These are phyloP conservation scores for Recurvomyces mirabilis DNA, from an alignment of 495 filamentous ascomycete species.

Conservation along the genomic window DNA sequence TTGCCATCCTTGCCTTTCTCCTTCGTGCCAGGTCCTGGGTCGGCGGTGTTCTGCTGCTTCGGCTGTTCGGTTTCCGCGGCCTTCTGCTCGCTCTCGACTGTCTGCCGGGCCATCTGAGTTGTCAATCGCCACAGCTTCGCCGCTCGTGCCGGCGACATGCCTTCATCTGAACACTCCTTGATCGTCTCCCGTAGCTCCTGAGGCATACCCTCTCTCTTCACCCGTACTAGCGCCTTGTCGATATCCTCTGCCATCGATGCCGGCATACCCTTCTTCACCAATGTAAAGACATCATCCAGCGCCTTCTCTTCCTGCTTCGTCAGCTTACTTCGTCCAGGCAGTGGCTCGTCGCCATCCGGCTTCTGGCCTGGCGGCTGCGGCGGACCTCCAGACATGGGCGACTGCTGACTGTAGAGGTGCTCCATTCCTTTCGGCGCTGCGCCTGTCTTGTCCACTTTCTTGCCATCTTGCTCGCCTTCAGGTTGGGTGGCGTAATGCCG, in stretches of 20 bases:
- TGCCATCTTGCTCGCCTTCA: constrained; percentile 29
- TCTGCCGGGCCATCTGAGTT: constrained; percentile 30
- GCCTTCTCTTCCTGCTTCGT: constrained; percentile 31
- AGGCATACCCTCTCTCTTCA: constrained; percentile 44
- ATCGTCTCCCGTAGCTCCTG: constrained; percentile 39
- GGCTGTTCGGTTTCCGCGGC: constrained; percentile 13
- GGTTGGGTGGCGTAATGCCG: constrained; percentile 47
- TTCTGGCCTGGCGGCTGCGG: constrained; percentile 30
- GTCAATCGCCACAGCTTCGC: constrained; percentile 41
- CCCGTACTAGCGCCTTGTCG: constrained; percentile 32
- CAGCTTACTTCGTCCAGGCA: constrained; percentile 22
- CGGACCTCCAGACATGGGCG: constrained; percentile 31
- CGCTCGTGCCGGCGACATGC: constrained; percentile 38
- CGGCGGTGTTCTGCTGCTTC: constrained; percentile 30
- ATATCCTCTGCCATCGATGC: constrained; percentile 33
- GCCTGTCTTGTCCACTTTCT: constrained; percentile 20
- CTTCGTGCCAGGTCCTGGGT: constrained; percentile 25
- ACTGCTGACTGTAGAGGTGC: constrained; percentile 31
- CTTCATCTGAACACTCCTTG: constrained; percentile 30
- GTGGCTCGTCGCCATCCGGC: constrained; percentile 13
- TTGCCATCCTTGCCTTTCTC: constrained; percentile 24
- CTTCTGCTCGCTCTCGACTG: constrained; percentile 22
- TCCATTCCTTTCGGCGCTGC: constrained; percentile 38
- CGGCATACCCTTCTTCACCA: constrained; percentile 40
- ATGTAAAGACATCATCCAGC: constrained; percentile 34